phyloP scores from a whole-genome alignment of 2,329 filamentous ascomycete genomes.

The Colletotrichum godetiae region DNA sequence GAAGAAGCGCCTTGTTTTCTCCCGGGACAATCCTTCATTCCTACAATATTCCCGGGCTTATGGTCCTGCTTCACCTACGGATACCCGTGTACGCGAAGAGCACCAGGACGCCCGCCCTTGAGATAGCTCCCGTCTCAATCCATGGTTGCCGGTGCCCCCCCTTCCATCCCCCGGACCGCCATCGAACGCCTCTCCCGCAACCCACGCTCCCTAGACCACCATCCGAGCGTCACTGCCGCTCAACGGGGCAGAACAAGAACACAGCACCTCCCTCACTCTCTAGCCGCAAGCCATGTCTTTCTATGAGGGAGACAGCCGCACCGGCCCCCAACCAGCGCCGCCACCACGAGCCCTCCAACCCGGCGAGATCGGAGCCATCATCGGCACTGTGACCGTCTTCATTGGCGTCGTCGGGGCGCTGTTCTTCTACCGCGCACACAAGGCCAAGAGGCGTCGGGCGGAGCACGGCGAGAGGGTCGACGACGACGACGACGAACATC shows the following conservation, averaged over 20 bases:
- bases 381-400: slow-evolving; percentile 40
- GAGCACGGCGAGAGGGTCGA: neutral
- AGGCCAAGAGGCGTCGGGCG: slow-evolving; percentile 20
- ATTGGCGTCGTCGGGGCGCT: slow-evolving; percentile 38
- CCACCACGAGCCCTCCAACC: slow-evolving; percentile 37
- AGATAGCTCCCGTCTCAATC: neutral
- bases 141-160: neutral
- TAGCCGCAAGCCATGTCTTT: slow-evolving; percentile 30
- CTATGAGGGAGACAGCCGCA: slow-evolving; percentile 33
- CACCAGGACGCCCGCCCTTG: neutral
- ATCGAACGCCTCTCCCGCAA: neutral
- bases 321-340: slow-evolving; percentile 23
- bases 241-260: neutral
- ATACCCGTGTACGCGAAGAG: neutral
- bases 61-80: neutral
- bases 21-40: neutral
- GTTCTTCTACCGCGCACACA: slow-evolving; percentile 39
- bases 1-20: neutral
- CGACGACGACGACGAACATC: slow-evolving; percentile 7
- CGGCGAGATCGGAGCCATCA: slow-evolving; percentile 44
- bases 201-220: neutral
- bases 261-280: neutral
- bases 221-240: neutral
- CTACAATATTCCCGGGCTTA: neutral
- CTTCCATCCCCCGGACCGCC: neutral